phyloP scores from a whole-genome alignment of 257 asterid genomes.

The Thymus mandschuricus region DNA sequence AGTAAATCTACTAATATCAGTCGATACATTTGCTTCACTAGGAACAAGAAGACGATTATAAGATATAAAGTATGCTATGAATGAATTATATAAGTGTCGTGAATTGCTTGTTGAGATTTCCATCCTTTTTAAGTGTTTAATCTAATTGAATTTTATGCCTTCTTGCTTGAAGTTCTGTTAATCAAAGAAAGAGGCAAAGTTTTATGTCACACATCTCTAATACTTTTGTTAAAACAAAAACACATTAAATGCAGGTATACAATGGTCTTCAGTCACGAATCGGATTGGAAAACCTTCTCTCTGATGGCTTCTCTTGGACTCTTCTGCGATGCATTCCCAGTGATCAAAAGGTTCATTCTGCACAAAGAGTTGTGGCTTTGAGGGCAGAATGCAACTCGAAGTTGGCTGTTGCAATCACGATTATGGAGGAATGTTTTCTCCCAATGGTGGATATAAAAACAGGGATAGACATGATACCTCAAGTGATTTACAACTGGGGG shows the following conservation, averaged over 20 bases:
- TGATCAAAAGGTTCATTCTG: conserved; percentile 73
- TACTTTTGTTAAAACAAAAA: too few relatives aligned
- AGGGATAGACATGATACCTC: conserved; percentile 97
- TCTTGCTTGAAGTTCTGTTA: conserved; percentile 27
- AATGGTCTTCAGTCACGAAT: conserved; percentile 70
- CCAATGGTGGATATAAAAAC: conserved; percentile 97
- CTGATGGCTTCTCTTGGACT: conserved; percentile 79
- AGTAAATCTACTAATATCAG: conserved; percentile 6
- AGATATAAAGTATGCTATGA: not conserved
- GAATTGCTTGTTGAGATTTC: conserved; percentile 5
- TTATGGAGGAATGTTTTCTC: conserved; percentile 96
- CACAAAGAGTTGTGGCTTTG: conserved; percentile 61
- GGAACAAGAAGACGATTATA: not conserved
- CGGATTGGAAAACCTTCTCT: conserved; percentile 64
- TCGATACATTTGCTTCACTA: conserved; percentile 25
- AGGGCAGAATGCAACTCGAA: conserved; percentile 96
- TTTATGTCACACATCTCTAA: not conserved
- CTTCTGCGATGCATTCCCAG: conserved; percentile 83
- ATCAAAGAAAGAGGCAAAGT: conserved; percentile 21
- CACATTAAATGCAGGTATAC: conserved; percentile 60
- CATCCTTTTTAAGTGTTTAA: not conserved
- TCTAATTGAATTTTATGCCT: conserved; percentile 19
- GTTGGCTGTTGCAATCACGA: conserved; percentile 94
- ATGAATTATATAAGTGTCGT: not conserved
- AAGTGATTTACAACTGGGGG: conserved; percentile 97